Base-by-base conservation (phyloP, 345 rosid genomes). In the Eucalyptus virginea region DNA sequence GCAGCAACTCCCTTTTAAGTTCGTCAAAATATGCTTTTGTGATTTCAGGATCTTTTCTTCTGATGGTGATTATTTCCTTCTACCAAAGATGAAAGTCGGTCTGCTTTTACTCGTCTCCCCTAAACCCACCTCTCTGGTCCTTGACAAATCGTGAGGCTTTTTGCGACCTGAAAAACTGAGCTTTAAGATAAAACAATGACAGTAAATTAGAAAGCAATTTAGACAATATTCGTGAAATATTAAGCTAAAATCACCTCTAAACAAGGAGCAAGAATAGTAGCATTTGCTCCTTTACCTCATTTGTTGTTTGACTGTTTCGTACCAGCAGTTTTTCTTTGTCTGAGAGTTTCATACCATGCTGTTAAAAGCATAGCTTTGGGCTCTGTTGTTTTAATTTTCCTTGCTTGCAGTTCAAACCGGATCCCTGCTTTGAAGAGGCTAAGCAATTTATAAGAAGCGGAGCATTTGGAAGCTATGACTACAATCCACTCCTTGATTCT, bases 391-490 rank as follows among this genome's bases (percentile, higher is more conserved):
- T 69, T 69, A 69, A 69, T 69, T 69, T 72, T 72, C 81, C 81
- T 72, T 34, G 81, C 81, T 34, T 81, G 91, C 97, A 98, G 99
- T 98, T 98, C 93, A 95, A 96, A 91, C 97, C 98, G 1, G 99
- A 98, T 94, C 96, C 98, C 88, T 95, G 98, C 51, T 96, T 98
- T 89, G 99, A 98, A 90, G 99, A 98, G 94, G 99, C 99, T 88
- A 96, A 96, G 95, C 91, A 96, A 54, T 96, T 92, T 89, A 92
- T 94, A 89, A 95, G 97, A 94, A 98, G 99, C 89, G 98, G 99
- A 91, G 95, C 94, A 88, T 98, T 98, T 89, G 99, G 99, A 91
- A 94, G 90, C 91, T 98, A 96, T 49, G 98, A 98, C 89, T 98
- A 98, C 91, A 94, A 92, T 89, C 98, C 96, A 9, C 98, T 98